Evolutionary conservation across 2,329 filamentous ascomycete species (phyloP), one percentile per base, ranked within the genome.

Genomic region (Juglanconis oblonga): DNA sequence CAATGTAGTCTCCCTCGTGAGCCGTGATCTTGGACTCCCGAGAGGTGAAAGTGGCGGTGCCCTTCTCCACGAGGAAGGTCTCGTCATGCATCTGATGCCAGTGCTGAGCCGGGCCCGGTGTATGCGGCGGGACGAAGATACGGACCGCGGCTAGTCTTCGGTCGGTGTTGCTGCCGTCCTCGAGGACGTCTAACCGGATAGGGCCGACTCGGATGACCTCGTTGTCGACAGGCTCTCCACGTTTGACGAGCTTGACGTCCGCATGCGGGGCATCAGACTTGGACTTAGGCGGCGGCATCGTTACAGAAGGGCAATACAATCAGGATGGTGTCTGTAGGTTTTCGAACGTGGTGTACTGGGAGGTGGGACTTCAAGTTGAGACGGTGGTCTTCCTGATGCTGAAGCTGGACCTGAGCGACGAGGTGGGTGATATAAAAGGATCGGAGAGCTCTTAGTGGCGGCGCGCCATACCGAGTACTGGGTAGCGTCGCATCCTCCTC

Each of bases 31-130:
- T 67, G 58, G 74, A 74, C 59, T 74, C 73, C 0, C 78, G 77
- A 11, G 76, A 74, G 64, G 81, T 79, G 69, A 84, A 84, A 45
- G 80, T 77, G 24, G 84, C 73, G 2, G 70, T 77, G 5, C 82
- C 82, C 57, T 77, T 70, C 1, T 77, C 81, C n/a, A 83, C 74
- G 48, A 83, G 76, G 71, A 85, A 85, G 7, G 79, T 83, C 71
- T 82, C 77, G 64, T 86, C 81, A 70, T 86, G 80, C 81, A 83
- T 83, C 65, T 83, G 78, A 65, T 84, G 79, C 78, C 78, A 84
- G 68, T 82, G 79, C 1, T 77, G 73, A 48, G 77, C 77, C 1
- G 81, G 79, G 1, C 79, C 80, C 1, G 73, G 65, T 1, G 76
- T 79, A 24, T 76, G 70, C 8, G 79, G 72, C 8, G 79, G 77